Base-by-base conservation (phyloP, 108 stramenopile genomes). In the Nitzschia putrida region DNA sequence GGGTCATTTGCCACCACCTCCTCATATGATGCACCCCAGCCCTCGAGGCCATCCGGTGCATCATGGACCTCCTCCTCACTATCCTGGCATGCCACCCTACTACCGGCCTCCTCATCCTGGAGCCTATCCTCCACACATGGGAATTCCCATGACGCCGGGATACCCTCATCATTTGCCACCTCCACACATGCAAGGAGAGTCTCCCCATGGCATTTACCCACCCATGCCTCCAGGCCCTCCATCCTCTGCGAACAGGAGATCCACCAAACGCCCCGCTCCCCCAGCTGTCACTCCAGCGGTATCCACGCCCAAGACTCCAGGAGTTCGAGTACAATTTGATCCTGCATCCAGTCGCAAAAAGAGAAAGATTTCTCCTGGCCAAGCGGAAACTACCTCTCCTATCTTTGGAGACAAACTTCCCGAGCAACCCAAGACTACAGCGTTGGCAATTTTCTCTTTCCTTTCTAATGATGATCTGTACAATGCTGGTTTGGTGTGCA, bases 401-500 rank as follows among this genome's bases (percentile, higher is more conserved):
- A 82, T 73, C 72, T 92, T 92, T 69, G 87, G 88, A 11, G 71
- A 68, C 4, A 63, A 77, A n/a, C 44, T 79, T 11, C 82, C 80
- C 5, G 50, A 45, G 45, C 85, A 84, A 60, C 81, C 88, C 13
- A 83, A 86, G 52, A 79, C 81, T 1, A 79, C 85, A 24, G 81
- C 88, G 0, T 65, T 91, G 20, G 68, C 63, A 9, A 77, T 94
- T 29, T 90, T 94, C 42, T 85, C 89, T 14, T 94, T 76, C 65
- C 72, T 94, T 23, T 68, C 83, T 1, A 87, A 87, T 64, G 86
- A 85, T 39, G 94, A 95, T 61, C 56, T 94, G 16, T 93, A 92
- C 86, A 91, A 93, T 71, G 89, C 93, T 22, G 80, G 83, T 9
- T 68, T 97, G 43, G 94, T 97, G 13, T 84, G 81, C 53, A 89